These are phyloP conservation scores for Gymnopilus junonius DNA, from an alignment of 768 basidiomycete species.

Conservation along the genomic window DNA sequence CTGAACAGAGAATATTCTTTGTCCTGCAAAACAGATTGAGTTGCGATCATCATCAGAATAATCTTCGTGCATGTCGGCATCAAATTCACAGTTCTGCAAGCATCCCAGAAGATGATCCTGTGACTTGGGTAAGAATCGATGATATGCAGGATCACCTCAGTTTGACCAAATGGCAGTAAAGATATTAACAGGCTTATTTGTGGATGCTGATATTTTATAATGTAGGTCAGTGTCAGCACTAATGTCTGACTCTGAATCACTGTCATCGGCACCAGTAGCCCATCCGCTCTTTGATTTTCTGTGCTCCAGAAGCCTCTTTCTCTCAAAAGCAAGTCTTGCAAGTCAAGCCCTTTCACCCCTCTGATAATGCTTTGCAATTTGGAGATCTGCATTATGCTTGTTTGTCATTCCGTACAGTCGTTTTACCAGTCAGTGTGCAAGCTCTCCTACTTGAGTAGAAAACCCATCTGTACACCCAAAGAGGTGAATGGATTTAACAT, in stretches of 20 bases:
- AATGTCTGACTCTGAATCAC: no score
- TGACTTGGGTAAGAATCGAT: constrained; percentile 33
- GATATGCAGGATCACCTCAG: constrained; percentile 4
- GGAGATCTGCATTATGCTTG: constrained; percentile 30
- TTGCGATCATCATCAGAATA: constrained; percentile 27
- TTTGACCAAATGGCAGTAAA: background rate
- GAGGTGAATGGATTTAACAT: constrained; percentile 28
- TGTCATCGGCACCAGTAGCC: no score
- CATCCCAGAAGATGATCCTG: constrained; percentile 38
- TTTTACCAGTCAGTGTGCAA: constrained; percentile 45
- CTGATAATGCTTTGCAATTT: constrained; percentile 31
- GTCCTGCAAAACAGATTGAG: constrained; percentile 18
- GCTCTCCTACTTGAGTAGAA: constrained; percentile 46
- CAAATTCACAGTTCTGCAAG: constrained; percentile 25
- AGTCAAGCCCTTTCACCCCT: background rate
- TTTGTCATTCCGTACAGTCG: constrained; percentile 38
- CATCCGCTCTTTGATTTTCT: no score
- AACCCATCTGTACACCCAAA: constrained; percentile 44
- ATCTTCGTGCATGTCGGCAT: constrained; percentile 32
- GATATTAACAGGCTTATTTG: background rate
- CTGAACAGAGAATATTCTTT: constrained; percentile 27
- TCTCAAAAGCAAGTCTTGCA: background rate
- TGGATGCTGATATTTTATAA: constrained; percentile 8
- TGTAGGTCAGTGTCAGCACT: background rate
- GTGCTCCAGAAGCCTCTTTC: background rate